Percentiles rank a stretch among this genome's conserved stretches.
Conservation (phyloP, 106 monocot species). For the Acorus calamus region DNA sequence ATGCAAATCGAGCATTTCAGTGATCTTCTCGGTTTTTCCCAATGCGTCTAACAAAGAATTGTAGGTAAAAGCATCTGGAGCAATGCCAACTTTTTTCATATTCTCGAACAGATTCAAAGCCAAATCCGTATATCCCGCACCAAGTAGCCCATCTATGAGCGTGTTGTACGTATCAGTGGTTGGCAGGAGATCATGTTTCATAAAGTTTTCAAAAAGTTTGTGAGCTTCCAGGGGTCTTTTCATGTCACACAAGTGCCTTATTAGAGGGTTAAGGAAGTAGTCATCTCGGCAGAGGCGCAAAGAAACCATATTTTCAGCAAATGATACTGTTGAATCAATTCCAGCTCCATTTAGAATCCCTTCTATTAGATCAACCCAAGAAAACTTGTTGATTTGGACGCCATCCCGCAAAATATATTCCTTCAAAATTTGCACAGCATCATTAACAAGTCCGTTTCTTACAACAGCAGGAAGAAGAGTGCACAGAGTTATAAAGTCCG, state of each 20-base stretch:
- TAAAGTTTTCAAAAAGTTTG: constrained; percentile 55
- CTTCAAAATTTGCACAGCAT: constrained; percentile 35
- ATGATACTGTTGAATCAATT: constrained; percentile 30
- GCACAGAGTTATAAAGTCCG: constrained; percentile 74
- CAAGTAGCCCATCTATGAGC: constrained; percentile 47
- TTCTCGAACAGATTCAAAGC: constrained; percentile 49
- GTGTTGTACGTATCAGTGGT: constrained; percentile 53
- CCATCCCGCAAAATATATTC: constrained; percentile 23
- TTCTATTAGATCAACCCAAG: constrained; percentile 64
- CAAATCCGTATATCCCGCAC: constrained; percentile 12
- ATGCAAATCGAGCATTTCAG: constrained; percentile 56
- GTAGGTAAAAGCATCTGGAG: constrained; percentile 62
- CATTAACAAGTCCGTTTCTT: constrained; percentile 40
- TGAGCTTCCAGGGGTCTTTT: constrained; percentile 50
- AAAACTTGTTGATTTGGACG: constrained; percentile 35
- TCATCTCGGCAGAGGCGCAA: constrained; percentile 39
- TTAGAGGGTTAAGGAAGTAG: constrained; percentile 52
- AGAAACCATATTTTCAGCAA: constrained; percentile 37
- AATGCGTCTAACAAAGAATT: constrained; percentile 55
- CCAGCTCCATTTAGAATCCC: constrained; percentile 57
- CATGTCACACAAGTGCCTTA: constrained; percentile 57
- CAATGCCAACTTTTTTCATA: constrained; percentile 53
- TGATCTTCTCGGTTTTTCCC: constrained; percentile 46
- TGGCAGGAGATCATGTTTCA: constrained; percentile 41
- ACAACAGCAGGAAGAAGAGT: constrained; percentile 66